phyloP scores from a whole-genome alignment of 768 basidiomycete species.

The Russula olivacea region DNA sequence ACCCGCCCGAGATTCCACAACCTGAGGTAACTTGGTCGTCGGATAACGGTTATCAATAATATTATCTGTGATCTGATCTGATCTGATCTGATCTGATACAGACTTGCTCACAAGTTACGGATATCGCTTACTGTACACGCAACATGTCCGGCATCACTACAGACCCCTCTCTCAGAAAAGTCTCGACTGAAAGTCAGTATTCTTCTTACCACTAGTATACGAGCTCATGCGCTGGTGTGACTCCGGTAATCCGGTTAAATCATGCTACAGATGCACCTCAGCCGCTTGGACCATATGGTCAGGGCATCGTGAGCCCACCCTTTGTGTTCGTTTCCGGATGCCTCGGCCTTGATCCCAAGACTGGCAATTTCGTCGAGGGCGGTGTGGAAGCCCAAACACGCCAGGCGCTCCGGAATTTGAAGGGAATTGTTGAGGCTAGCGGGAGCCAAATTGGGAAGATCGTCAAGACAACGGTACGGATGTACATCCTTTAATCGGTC shows the following conservation, averaged over 20 bases:
- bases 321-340: constrained; percentile 88
- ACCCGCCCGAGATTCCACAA: too few species aligned
- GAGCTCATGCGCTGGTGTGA: background rate
- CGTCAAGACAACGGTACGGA: constrained; percentile 82
- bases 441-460: constrained; percentile 75
- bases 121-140: background rate
- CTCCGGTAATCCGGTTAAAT: background rate
- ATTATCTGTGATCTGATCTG: too few species aligned
- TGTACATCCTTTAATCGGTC: background rate
- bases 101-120: background rate
- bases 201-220: background rate
- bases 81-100: too few species aligned
- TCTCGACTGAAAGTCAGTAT: constrained; percentile 33
- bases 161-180: constrained; percentile 34
- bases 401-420: constrained; percentile 83
- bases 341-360: constrained; percentile 73
- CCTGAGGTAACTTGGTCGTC: too few species aligned
- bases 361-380: constrained; percentile 62
- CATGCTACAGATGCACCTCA: constrained; percentile 55
- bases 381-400: constrained; percentile 76
- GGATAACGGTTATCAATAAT: too few species aligned
- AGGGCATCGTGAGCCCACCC: constrained; percentile 78
- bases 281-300: constrained; percentile 82
- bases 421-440: constrained; percentile 74
- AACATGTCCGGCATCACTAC: constrained; percentile 32